Conservation (phyloP, 148 eudicot species). For the Vaccinium corymbosum region DNA sequence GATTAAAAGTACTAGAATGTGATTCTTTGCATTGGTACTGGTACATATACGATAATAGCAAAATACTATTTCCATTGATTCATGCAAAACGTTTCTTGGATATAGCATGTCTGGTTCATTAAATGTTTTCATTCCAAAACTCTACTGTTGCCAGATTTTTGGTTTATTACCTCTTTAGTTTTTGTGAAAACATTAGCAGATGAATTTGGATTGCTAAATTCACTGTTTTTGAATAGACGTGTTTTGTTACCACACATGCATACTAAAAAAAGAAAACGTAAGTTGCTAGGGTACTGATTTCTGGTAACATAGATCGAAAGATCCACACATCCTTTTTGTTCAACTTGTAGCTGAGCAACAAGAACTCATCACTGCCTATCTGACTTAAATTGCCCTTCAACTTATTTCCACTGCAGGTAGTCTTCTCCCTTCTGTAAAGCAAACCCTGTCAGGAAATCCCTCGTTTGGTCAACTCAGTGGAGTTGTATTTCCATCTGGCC, state of each 20-base stretch:
- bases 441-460: constrained; percentile 40
- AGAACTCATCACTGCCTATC: constrained; percentile 76
- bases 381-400: constrained; percentile 76
- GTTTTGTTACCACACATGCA: background rate
- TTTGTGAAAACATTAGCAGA: background rate
- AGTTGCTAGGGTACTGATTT: background rate
- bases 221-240: background rate
- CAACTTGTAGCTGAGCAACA: constrained; percentile 62
- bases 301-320: background rate
- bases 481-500: constrained; percentile 26
- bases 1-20: background rate
- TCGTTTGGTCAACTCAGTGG: constrained; percentile 42
- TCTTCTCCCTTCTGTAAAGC: constrained; percentile 81
- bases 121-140: background rate
- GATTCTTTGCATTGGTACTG: background rate
- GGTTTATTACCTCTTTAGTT: background rate
- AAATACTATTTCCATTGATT: background rate
- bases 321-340: background rate
- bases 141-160: background rate
- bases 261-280: background rate
- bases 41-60: background rate
- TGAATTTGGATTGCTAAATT: background rate
- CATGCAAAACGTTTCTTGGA: background rate
- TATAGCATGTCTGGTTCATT: background rate
- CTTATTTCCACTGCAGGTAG: constrained; percentile 87